A percentile compares a stretch with the other conserved stretches of the same genome.
These are phyloP conservation scores for Papilionanthe hybrid DNA, from an alignment of 116 monocot species.

Conservation along the genomic window DNA sequence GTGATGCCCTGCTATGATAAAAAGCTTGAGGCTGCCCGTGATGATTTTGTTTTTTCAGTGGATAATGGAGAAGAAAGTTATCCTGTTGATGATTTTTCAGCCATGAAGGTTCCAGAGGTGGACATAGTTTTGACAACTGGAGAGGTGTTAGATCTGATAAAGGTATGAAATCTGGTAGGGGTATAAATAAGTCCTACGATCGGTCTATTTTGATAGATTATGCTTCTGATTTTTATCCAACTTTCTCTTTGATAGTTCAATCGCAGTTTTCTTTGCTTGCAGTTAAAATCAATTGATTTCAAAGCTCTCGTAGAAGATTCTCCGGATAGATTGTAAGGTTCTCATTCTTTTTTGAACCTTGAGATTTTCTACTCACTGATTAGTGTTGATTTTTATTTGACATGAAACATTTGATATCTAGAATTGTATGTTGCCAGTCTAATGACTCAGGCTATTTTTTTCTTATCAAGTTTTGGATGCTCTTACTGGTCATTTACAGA, in stretches of 20 bases:
- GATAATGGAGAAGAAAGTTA: constrained; percentile 31
- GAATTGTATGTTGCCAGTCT: neutral
- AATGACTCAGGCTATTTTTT: neutral
- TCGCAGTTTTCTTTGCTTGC: constrained; percentile 18
- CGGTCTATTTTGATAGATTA: neutral
- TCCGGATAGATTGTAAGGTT: constrained; percentile 78
- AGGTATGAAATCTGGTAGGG: constrained; percentile 35
- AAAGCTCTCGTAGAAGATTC: constrained; percentile 61
- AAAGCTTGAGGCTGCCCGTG: constrained; percentile 93
- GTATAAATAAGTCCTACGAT: neutral
- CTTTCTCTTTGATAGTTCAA: neutral
- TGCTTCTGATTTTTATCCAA: neutral
- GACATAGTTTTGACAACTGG: constrained; percentile 93
- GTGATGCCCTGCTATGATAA: constrained; percentile 99
- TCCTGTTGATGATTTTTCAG: constrained; percentile 7
- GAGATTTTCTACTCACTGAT: neutral
- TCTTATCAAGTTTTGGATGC: neutral
- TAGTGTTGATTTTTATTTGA: neutral
- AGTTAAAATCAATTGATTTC: constrained; percentile 91
- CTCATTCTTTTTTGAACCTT: constrained; percentile 8
- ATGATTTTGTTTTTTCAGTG: constrained; percentile 81
- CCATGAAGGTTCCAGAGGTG: constrained; percentile 58
- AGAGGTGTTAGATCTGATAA: constrained; percentile 89
- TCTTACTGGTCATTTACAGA: no score
- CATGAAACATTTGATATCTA: neutral